Evolutionary conservation across 1,139 yeast species (phyloP).

Genomic region (Lizanozyma gosingica): DNA sequence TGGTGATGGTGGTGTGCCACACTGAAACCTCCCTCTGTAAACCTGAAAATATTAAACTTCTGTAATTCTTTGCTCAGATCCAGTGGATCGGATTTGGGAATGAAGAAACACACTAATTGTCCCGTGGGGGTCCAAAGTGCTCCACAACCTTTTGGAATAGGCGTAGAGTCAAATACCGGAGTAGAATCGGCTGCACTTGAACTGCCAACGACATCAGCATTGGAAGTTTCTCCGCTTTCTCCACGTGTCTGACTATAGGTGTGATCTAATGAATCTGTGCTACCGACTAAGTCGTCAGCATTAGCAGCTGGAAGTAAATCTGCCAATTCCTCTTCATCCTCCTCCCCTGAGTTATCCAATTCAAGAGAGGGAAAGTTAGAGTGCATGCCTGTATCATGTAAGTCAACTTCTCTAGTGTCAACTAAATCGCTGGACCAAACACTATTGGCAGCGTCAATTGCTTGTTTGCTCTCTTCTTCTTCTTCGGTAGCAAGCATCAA

Average conservation of each 20-base stretch:
- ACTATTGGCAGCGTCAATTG: background rate
- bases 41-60: constrained; percentile 28
- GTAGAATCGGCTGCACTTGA: constrained; percentile 13
- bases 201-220: constrained; percentile 11
- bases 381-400: background rate
- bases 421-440: background rate
- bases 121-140: constrained; percentile 83
- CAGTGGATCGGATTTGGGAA: constrained; percentile 34
- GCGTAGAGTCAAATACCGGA: constrained; percentile 62
- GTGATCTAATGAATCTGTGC: constrained; percentile 9
- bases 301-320: background rate
- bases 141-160: constrained; percentile 90
- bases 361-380: constrained; percentile 8
- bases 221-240: constrained; percentile 8
- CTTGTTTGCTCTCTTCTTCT: constrained; percentile 14
- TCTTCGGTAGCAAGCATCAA: constrained; percentile 15
- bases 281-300: constrained; percentile 5
- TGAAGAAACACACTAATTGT: constrained; percentile 71
- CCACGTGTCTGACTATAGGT: constrained; percentile 6
- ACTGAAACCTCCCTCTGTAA: constrained; percentile 32
- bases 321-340: constrained; percentile 12
- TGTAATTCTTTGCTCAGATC: constrained; percentile 17
- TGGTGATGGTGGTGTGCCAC: constrained; percentile 12
- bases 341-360: constrained; percentile 23
- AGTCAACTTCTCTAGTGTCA: background rate